Base-by-base conservation (phyloP, 2,329 filamentous ascomycete species). In the Aspergillus niger region DNA sequence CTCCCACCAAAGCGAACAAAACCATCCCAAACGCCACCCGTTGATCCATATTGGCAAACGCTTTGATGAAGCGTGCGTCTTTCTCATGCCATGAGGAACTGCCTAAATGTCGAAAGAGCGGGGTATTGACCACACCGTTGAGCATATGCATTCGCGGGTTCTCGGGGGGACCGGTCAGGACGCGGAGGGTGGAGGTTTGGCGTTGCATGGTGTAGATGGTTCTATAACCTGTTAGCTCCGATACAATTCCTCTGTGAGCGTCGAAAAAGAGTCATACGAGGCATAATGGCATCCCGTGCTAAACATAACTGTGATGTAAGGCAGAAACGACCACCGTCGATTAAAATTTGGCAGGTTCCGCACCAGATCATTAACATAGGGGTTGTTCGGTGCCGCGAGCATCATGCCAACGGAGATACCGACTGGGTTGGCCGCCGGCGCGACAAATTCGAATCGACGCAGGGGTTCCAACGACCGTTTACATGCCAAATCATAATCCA, bases 391-490 rank as follows among this genome's bases (percentile, higher is more conserved):
- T 54, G 67, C 69, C 5, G 77, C 71, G 70, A 79, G 76, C 73
- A 80, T 76, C 70, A 80, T 78, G 5, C 77, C 76, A 32, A 78
- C 74, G 6, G 76, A 79, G 62, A 79, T 76, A 8, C 77, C 77
- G 2, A 69, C 72, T 1, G 77, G 77, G 57, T 78, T 72, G 8
- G 77, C 77, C 4, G 76, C 76, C 0, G 77, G 76, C 0, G 77
- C 77, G 11, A 79, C 76, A 57, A 79, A 79, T 44, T 71, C 69
- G 63, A 79, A 80, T n/a, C 73, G 71, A 6, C 76, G 70, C 22
- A 80, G 65, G 2, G 77, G 77, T 1, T 77, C 77, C 4, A 79
- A 66, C 2, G 73, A 75, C 17, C 77, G 72, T 56, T 71, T 71
- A 63, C 77, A 80, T 24, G 75, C 69, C 13, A 80, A 71, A 54